phyloP scores from a whole-genome alignment of 768 basidiomycete genomes.

The Russula sp. region DNA sequence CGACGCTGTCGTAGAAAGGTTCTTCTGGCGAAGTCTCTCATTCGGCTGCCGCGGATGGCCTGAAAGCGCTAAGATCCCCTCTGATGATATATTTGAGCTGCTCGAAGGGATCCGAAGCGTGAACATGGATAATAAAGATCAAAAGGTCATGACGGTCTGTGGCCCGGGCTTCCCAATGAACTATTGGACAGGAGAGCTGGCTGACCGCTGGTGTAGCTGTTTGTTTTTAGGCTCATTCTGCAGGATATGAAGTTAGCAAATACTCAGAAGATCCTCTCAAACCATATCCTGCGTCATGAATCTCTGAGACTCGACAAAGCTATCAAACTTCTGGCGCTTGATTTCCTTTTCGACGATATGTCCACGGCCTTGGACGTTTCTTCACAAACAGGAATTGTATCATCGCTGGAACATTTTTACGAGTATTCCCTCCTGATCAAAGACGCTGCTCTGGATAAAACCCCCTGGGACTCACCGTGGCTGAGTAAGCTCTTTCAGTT shows the following conservation, averaged over 20 bases:
- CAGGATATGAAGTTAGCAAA: not conserved
- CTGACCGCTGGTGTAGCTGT: constrained; percentile 9
- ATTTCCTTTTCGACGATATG: constrained; percentile 22
- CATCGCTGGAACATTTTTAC: constrained; percentile 13
- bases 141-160: constrained; percentile 11
- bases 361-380: constrained; percentile 14
- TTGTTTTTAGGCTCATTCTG: constrained; percentile 13
- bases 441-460: constrained; percentile 13
- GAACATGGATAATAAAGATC: not conserved
- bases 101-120: not conserved
- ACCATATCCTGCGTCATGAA: constrained; percentile 3
- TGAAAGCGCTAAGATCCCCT: not conserved
- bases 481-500: constrained; percentile 20
- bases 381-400: constrained; percentile 13
- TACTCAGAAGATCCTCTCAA: not conserved
- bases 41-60: constrained; percentile 22
- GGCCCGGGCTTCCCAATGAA: not conserved
- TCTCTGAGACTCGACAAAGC: constrained; percentile 1
- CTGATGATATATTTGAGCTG: not conserved
- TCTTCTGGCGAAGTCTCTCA: constrained; percentile 38
- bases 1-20: constrained; percentile 38
- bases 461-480: constrained; percentile 19
- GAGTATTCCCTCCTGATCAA: constrained; percentile 20
- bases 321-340: constrained; percentile 17
- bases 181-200: not conserved